Evolutionary conservation across 495 filamentous ascomycete species (phyloP), one percentile per base, ranked within the genome.

Genomic region (Talaromyces proteolyticus): DNA sequence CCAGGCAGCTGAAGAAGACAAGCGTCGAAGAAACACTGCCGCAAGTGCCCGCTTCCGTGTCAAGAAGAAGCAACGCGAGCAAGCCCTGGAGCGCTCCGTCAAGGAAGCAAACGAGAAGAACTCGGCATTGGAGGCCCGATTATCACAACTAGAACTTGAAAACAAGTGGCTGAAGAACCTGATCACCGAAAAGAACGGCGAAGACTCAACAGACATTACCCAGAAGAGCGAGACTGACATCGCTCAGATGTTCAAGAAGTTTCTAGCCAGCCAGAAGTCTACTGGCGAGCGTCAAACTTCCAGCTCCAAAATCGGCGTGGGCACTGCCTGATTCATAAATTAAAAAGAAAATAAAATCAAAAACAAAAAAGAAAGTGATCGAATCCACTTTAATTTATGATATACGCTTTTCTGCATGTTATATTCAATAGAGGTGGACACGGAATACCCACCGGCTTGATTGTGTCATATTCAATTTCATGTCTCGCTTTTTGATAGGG

Each of bases 31-130:
- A 53, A 98, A 98, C 69, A 98, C 93, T 1, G 93, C 93, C 29
- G 93, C 93, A 38, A 87, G 81, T 44, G 93, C 93, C 18, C 87
- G 93, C 47, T 98, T 98, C 80, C 87, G 93, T 50, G 82, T 95
- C 60, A 98, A 98, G 81, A 98, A 98, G 88, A 98, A 98, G 80
- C 89, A 95, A 69, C 88, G 93, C 47, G 93, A 98, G 72, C 88
- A 93, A 63, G 85, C 87, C 3, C 86, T 98, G 51, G 93, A 97
- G 72, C 84, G 85, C 49, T 82, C 82, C 41, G 87, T 93, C 51
- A 92, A 94, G 67, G 93, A 96, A 57, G 89, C 95, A 63, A 80
- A 79, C 6, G 92, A 95, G 29, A 91, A 91, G 70, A 87, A 94
- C 38, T 72, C 71, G 10, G 71, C 69, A 10, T 78, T 98, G 11